Evolutionary conservation across 768 basidiomycete genomes (phyloP), one percentile per base, ranked within the genome.

Genomic region (Leccinum boreale): DNA sequence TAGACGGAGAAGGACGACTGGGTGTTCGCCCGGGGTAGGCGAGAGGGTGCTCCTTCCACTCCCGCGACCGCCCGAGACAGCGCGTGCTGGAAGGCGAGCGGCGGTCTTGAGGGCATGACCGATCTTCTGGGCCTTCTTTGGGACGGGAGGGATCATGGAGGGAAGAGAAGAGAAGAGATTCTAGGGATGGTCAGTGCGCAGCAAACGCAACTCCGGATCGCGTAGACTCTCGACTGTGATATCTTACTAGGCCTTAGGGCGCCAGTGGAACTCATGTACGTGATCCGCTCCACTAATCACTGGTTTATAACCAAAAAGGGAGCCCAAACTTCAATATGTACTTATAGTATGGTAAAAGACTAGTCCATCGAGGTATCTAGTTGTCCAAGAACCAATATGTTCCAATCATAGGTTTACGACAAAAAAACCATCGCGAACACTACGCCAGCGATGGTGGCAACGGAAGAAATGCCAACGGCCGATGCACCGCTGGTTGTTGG

Each of bases 1-100:
- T 1, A 92, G 75, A 21, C 87, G 77, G 33, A 92, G 79, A 24
- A 86, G 63, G 33, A 87, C 86, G 56, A 89, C 66, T 1, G 91
- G 89, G 0, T 72, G 72, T 68, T 92, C 90, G 17, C 87, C 87
- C 0, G 79, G 78, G 3, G 71, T 62, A 0, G 87, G 85, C 1
- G 72, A 68, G 62, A 77, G 69, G 9, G 69, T 52, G 50, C 68
- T 72, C 56, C 76, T 66, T 58, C 73, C 74, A 31, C 67, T 74
- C 44, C 75, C 76, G 23, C 75, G 71, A 55, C 74, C 74, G 5
- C 77, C 72, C 3, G 77, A 74, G 53, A 79, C 78, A 1, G 36
- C 36, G 17, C 79, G 78, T 0, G 74, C 74, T 12, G 85, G 84
- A 33, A 86, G 72, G 1, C 77, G 75, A 10, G 84, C 83, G 1